Conservation (phyloP, 2,329 filamentous ascomycete species). For the Didymella glomerata region DNA sequence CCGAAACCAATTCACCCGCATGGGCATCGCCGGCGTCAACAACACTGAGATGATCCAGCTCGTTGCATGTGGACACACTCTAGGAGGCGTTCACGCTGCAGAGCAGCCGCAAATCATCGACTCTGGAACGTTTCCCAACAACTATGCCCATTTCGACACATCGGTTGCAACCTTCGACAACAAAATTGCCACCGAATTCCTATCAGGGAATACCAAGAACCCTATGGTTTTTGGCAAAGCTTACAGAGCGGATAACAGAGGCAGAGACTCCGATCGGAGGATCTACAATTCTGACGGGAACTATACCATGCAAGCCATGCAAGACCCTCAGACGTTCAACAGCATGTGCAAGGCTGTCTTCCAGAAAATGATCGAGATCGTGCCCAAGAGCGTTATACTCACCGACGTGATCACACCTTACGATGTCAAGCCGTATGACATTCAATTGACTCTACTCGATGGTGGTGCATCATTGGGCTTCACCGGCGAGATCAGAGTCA, state of each 20-base stretch:
- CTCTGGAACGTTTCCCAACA: conserved; percentile 53
- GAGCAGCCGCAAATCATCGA: conserved; percentile 65
- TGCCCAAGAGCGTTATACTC: conserved; percentile 62
- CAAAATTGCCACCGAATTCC: conserved; percentile 65
- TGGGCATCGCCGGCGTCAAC: conserved; percentile 60
- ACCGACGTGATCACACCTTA: conserved; percentile 65
- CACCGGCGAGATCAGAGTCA: conserved; percentile 65
- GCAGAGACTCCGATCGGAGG: conserved; percentile 63
- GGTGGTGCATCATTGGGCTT: conserved; percentile 61
- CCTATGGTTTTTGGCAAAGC: conserved; percentile 64
- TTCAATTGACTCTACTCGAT: conserved; percentile 63
- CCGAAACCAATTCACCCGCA: conserved; percentile 63
- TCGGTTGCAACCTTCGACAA: conserved; percentile 62
- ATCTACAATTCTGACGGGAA: conserved; percentile 66
- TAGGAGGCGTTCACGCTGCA: conserved; percentile 66
- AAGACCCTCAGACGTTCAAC: conserved; percentile 57
- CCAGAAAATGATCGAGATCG: conserved; percentile 69
- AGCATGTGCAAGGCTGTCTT: conserved; percentile 61
- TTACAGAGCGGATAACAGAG: conserved; percentile 41
- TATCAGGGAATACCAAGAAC: conserved; percentile 63
- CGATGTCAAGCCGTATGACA: conserved; percentile 65
- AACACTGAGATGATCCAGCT: conserved; percentile 67
- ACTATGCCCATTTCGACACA: conserved; percentile 50
- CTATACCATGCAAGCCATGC: conserved; percentile 61
- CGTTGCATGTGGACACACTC: conserved; percentile 67